Conservation (phyloP, 2,329 filamentous ascomycete species). For the Blumeriella jaapii region DNA sequence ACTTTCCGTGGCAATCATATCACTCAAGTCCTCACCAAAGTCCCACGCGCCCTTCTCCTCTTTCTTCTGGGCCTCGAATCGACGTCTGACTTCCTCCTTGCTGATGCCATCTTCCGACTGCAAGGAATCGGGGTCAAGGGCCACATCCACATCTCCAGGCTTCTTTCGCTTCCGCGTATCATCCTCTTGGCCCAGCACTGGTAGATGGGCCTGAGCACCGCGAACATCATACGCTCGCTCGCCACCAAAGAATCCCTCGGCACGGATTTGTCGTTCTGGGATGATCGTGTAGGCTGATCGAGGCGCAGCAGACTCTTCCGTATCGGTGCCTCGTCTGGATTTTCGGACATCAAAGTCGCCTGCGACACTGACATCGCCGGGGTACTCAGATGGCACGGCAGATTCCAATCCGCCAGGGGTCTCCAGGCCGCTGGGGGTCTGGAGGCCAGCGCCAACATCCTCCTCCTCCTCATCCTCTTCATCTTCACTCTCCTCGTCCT, state of each 20-base stretch:
- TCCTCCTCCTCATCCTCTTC: constrained; percentile 49
- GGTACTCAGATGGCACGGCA: constrained; percentile 69
- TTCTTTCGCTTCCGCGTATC: constrained; percentile 81
- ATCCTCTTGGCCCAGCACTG: constrained; percentile 71
- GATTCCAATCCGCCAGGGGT: constrained; percentile 74
- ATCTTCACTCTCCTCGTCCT: constrained; percentile 57
- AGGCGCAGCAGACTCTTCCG: constrained; percentile 64
- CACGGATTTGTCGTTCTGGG: constrained; percentile 73
- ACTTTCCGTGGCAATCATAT: constrained; percentile 92
- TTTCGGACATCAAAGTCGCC: constrained; percentile 91
- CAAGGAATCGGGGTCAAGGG: constrained; percentile 75
- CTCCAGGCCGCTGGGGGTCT: constrained; percentile 67
- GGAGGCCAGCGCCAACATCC: constrained; percentile 51
- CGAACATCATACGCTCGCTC: constrained; percentile 87
- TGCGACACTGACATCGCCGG: constrained; percentile 61
- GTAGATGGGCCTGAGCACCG: constrained; percentile 43
- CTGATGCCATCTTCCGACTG: constrained; percentile 63
- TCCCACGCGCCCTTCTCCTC: constrained; percentile 49
- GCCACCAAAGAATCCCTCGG: constrained; percentile 91
- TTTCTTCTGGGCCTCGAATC: constrained; percentile 63
- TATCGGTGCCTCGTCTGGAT: constrained; percentile 71
- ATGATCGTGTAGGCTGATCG: constrained; percentile 81
- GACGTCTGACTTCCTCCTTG: constrained; percentile 70
- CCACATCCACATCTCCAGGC: constrained; percentile 88
- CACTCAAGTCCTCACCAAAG: constrained; percentile 80